Evolutionary conservation across 257 asterid genomes (phyloP), one percentile per base, ranked within the genome.

Genomic region (Rauvolfia tetraphylla): DNA sequence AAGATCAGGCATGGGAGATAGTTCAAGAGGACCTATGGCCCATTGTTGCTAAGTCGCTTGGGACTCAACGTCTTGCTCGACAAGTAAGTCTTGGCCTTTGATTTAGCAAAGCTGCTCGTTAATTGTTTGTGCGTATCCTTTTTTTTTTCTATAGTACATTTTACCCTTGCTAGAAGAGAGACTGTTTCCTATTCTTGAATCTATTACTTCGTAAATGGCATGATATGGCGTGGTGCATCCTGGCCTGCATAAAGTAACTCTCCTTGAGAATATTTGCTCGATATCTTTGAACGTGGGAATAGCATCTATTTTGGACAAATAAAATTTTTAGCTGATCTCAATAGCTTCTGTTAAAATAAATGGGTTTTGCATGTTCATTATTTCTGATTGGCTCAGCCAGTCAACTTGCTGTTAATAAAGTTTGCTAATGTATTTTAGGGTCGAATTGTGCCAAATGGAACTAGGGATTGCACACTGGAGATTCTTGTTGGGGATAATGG

Each of bases 391-490:
- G 34, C 27, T 12, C 65, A 53, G 51, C 22, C 1, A 34, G 46
- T 13, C 7, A 31, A 63, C 42, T 15, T 48, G 53, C 33, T 74
- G 71, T 78, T 87, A 57, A 85, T 79, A 29, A 80, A 68, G 39
- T 70, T n/a, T 78, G 76, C 46, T 83, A 78, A 75, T 81, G 69
- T 51, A 77, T 58, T 80, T 33, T 76, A 93, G 99, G 98, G 96
- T 12, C 86, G 86, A 83, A 82, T 95, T 82, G 93, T 96, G 12
- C 84, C 81, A 79, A 90, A 87, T 54, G 98, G 96, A 76, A 93
- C 97, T 51, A 89, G 99, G 87, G 98, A 91, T 84, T 93, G 99
- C 84, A 90, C 82, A 77, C 83, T 95, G 85, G 96, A 95, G 93
- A 93, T 93, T 72, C 92, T 95, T 80, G 93, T 89, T 76, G 99